Conservation (phyloP, 2,329 filamentous ascomycete genomes). For the Endothia cerciana region DNA sequence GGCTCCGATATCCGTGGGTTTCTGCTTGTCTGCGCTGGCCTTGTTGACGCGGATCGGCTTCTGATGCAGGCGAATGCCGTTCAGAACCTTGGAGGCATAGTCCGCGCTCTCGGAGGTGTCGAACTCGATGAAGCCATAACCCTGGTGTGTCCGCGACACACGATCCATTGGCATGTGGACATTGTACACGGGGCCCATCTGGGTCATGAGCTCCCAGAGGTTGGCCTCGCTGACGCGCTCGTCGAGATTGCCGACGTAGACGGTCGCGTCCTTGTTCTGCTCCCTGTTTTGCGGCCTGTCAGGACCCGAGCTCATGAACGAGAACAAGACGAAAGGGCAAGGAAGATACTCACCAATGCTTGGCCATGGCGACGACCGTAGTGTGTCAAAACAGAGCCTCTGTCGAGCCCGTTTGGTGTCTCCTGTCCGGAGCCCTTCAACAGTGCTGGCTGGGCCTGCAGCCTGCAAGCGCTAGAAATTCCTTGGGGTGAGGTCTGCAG, state of each 20-base stretch:
- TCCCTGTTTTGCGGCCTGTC: constrained; percentile 61
- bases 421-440: neutral
- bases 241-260: constrained; percentile 98
- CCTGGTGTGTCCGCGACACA: constrained; percentile 94
- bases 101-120: constrained; percentile 94
- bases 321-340: neutral
- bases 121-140: constrained; percentile 99
- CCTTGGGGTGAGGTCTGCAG: neutral
- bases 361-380: constrained; percentile 34
- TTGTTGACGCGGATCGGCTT: constrained; percentile 98
- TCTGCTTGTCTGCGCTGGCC: constrained; percentile 87
- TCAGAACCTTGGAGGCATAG: constrained; percentile 96
- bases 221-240: constrained; percentile 90
- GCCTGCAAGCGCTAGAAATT: neutral
- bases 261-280: constrained; percentile 96
- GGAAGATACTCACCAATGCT: constrained; percentile 35
- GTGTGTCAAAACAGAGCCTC: neutral
- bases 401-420: neutral
- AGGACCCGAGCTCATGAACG: neutral
- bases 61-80: constrained; percentile 88
- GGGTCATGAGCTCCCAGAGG: constrained; percentile 97
- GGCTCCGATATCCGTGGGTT: constrained; percentile 88
- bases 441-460: constrained; percentile 4
- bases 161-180: constrained; percentile 98
- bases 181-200: constrained; percentile 95